A percentile compares a stretch with the other conserved stretches of the same genome.
Evolutionary conservation across 176 grass and related monocot species (phyloP).

Genomic region (Hordeum vulgare): DNA sequence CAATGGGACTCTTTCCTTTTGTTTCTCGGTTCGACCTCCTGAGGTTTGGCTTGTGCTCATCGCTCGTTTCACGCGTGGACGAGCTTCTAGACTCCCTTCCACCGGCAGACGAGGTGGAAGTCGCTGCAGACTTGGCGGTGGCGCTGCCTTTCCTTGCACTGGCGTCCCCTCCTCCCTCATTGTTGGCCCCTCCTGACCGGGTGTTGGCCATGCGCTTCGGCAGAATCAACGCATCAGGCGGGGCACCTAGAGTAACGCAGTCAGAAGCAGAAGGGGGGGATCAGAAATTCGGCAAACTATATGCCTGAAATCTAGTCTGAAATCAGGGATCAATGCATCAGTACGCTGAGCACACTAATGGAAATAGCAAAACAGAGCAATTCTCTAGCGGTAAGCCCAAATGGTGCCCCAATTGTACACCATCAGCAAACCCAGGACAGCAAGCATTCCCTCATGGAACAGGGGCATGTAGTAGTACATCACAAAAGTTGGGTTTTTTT

Average conservation of each 20-base stretch:
- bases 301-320: neutral
- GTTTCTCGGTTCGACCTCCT: slow-evolving; percentile 68
- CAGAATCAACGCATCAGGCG: neutral
- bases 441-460: neutral
- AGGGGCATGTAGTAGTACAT: neutral
- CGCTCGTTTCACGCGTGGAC: neutral
- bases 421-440: neutral
- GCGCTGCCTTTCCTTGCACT: neutral
- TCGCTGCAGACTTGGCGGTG: neutral
- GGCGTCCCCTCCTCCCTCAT: neutral
- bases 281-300: neutral
- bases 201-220: slow-evolving; percentile 44
- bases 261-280: neutral
- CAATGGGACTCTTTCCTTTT: slow-evolving; percentile 25
- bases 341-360: neutral
- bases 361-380: no score
- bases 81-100: slow-evolving; percentile 29
- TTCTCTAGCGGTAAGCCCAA: no score
- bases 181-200: slow-evolving; percentile 34
- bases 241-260: neutral
- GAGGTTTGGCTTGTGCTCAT: slow-evolving; percentile 17
- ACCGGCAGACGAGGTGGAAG: neutral
- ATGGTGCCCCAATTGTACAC: no score
- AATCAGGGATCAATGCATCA: neutral
- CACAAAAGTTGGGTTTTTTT: neutral